phyloP scores from a whole-genome alignment of 768 basidiomycete genomes.

The Lentinus tigrinus region DNA sequence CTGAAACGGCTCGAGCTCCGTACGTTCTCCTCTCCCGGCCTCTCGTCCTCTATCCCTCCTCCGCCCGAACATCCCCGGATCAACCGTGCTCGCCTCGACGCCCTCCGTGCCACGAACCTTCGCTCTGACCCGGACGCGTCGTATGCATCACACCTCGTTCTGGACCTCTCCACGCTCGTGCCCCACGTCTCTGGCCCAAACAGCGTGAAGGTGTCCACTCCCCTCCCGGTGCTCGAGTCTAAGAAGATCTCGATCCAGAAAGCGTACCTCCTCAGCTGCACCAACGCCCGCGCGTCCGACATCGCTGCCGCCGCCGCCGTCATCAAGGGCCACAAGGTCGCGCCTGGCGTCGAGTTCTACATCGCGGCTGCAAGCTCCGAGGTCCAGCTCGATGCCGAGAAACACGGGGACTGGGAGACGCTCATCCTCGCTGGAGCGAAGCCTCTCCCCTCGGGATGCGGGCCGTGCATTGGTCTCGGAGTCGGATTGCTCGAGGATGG shows the following conservation, averaged over 20 bases:
- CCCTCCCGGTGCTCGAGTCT: constrained; percentile 79
- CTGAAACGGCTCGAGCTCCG: constrained; percentile 73
- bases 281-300: constrained; percentile 95
- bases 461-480: constrained; percentile 96
- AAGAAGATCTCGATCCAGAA: constrained; percentile 84
- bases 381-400: constrained; percentile 90
- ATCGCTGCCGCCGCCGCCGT: constrained; percentile 92
- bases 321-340: constrained; percentile 75
- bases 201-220: constrained; percentile 95
- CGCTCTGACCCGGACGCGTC: constrained; percentile 73
- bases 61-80: constrained; percentile 86
- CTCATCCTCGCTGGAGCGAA: constrained; percentile 89
- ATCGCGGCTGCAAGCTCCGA: constrained; percentile 92
- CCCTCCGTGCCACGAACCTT: constrained; percentile 52
- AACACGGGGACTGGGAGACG: constrained; percentile 82
- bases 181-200: constrained; percentile 98
- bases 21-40: constrained; percentile 59
- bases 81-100: constrained; percentile 67
- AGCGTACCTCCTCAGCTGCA: constrained; percentile 97
- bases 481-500: constrained; percentile 92
- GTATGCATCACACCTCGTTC: constrained; percentile 85
- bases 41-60: constrained; percentile 54
- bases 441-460: constrained; percentile 92
- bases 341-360: constrained; percentile 93
- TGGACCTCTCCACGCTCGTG: constrained; percentile 91